phyloP scores from a whole-genome alignment of 345 rosid species.

The Brassica carinata region DNA sequence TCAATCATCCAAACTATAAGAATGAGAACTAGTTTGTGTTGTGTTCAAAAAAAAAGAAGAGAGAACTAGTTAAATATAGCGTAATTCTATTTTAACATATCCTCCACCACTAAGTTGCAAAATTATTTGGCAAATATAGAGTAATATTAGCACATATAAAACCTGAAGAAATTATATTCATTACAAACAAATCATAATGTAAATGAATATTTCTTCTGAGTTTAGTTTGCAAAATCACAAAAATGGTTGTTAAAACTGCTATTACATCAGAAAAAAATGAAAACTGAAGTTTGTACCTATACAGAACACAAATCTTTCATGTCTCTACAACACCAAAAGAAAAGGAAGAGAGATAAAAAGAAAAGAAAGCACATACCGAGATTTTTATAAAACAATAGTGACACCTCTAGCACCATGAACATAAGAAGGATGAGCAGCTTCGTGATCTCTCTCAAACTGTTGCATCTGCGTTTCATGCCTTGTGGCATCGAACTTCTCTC shows the following conservation, averaged over 20 bases:
- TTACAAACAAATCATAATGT: not conserved
- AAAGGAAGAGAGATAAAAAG: not conserved
- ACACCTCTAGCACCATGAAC: conserved; percentile 75
- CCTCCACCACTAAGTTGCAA: not conserved
- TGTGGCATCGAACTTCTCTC: conserved; percentile 79
- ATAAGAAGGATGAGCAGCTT: conserved; percentile 49
- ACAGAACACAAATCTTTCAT: conserved; percentile 13
- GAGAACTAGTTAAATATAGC: not conserved
- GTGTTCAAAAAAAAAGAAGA: no score
- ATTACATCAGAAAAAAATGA: conserved; percentile 15
- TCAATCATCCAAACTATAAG: not conserved
- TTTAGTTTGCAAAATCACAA: not conserved
- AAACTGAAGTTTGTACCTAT: not conserved
- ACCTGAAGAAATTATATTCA: not conserved
- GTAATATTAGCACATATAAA: not conserved
- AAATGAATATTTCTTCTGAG: no score
- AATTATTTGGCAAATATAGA: not conserved
- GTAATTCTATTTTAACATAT: not conserved
- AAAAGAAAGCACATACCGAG: not conserved
- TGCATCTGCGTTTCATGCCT: conserved; percentile 48
- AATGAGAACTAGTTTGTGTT: not conserved
- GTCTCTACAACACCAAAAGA: not conserved
- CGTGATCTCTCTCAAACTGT: conserved; percentile 43
- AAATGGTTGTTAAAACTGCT: conserved; percentile 6
- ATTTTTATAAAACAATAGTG: conserved; percentile 60